Conservation (phyloP, 2,329 filamentous ascomycete species). For the Talaromyces sp. region DNA sequence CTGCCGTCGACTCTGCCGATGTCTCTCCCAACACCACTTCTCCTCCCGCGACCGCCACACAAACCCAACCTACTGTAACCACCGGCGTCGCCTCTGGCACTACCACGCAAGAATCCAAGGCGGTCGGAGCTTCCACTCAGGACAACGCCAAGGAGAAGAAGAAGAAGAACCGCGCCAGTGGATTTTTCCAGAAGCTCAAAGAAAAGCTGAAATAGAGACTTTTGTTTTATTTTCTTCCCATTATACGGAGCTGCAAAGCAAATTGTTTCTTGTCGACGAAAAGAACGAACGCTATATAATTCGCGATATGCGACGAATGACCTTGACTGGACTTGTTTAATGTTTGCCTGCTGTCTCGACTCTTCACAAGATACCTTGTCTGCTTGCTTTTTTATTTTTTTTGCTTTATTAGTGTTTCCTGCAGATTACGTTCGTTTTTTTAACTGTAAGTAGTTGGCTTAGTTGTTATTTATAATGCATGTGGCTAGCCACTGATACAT, state of each 20-base stretch:
- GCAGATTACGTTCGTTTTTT: background rate
- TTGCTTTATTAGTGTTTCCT: background rate
- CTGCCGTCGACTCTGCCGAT: slow-evolving; percentile 24
- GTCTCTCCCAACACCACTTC: slow-evolving; percentile 26
- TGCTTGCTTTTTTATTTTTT: background rate
- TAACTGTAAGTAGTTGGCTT: background rate
- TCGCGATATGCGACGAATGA: background rate
- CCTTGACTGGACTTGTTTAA: slow-evolving; percentile 6
- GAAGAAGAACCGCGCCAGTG: slow-evolving; percentile 64
- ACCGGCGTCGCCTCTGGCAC: slow-evolving; percentile 18
- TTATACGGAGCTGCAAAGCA: slow-evolving; percentile 11
- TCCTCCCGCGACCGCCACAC: slow-evolving; percentile 8
- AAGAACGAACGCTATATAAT: background rate
- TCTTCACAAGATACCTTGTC: slow-evolving; percentile 11
- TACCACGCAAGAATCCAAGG: slow-evolving; percentile 22
- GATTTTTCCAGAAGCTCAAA: slow-evolving; percentile 57
- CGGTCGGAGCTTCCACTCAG: slow-evolving; percentile 17
- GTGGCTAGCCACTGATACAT: background rate
- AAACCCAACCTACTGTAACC: slow-evolving; percentile 16
- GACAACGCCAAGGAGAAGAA: slow-evolving; percentile 53
- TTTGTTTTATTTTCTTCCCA: background rate
- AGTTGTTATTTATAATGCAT: background rate
- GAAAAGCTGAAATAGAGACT: slow-evolving; percentile 47
- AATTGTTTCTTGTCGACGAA: background rate
- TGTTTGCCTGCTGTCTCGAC: background rate